phyloP scores from a whole-genome alignment of 2,329 filamentous ascomycete genomes.

The Venturia effusa region DNA sequence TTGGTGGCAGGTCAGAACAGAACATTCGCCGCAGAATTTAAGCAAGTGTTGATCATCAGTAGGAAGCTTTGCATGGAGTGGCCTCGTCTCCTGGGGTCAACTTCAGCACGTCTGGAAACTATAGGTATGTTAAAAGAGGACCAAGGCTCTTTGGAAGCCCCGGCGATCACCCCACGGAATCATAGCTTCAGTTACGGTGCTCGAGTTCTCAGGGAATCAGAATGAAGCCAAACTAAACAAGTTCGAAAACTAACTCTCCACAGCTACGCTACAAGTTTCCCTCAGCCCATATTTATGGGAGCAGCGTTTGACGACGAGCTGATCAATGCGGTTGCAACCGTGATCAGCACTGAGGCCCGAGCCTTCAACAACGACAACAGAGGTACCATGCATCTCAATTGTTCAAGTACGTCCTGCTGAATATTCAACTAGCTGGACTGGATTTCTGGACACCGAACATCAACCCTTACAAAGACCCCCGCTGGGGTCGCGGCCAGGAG shows the following conservation, averaged over 20 bases:
- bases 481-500: conserved; percentile 51
- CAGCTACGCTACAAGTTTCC: conserved; percentile 53
- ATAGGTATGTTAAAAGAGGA: conserved; percentile 20
- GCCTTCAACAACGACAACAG: conserved; percentile 52
- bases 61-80: conserved; percentile 51
- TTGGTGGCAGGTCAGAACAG: conserved; percentile 39
- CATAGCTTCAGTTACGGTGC: too few relatives aligned
- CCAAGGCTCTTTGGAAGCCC: background rate
- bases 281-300: conserved; percentile 50
- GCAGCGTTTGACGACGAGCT: conserved; percentile 55
- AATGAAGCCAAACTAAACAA: too few relatives aligned
- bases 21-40: background rate
- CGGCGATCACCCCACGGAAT: background rate
- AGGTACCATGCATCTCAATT: background rate
- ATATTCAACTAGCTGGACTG: conserved; percentile 30
- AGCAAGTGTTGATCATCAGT: background rate
- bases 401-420: background rate
- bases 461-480: conserved; percentile 52
- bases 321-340: conserved; percentile 44
- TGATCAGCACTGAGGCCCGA: conserved; percentile 50
- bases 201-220: too few relatives aligned
- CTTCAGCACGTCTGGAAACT: conserved; percentile 41
- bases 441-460: conserved; percentile 48
- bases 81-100: conserved; percentile 43
- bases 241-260: background rate